Evolutionary conservation across 768 basidiomycete genomes (phyloP).

Genomic region (Tricholoma terreum): DNA sequence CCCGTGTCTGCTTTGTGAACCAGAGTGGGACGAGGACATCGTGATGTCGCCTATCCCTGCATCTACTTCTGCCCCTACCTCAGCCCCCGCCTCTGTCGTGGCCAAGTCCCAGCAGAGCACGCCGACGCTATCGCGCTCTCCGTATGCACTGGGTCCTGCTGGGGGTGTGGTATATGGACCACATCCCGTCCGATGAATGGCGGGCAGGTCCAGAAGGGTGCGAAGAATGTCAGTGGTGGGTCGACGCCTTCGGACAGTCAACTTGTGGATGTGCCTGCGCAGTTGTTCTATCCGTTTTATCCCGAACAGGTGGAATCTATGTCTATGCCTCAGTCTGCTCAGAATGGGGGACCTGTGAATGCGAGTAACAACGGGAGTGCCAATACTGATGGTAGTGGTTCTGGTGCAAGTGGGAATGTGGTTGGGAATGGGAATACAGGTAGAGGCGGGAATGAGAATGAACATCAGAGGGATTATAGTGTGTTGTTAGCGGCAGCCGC

Average conservation of each 20-base stretch:
- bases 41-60: slow-evolving; percentile 27
- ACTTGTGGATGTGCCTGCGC: slow-evolving; percentile 65
- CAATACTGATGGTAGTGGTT: background rate
- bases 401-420: too few relatives aligned
- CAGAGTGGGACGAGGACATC: slow-evolving; percentile 51
- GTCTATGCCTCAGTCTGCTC: slow-evolving; percentile 7
- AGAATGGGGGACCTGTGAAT: background rate
- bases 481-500: slow-evolving; percentile 58
- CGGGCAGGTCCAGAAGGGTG: slow-evolving; percentile 4
- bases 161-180: slow-evolving; percentile 28
- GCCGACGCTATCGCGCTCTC: slow-evolving; percentile 35
- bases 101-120: slow-evolving; percentile 40
- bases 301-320: slow-evolving; percentile 42
- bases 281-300: slow-evolving; percentile 77
- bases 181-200: slow-evolving; percentile 37
- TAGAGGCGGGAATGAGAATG: slow-evolving; percentile 1
- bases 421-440: background rate
- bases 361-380: background rate
- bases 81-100: too few relatives aligned
- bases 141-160: slow-evolving; percentile 30
- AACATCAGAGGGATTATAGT: slow-evolving; percentile 41
- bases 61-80: too few relatives aligned
- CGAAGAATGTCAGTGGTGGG: slow-evolving; percentile 25
- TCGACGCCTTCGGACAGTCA: slow-evolving; percentile 39
- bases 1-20: slow-evolving; percentile 48